Evolutionary conservation across 306 rosid species (phyloP).

Genomic region (Purshia tridentata): DNA sequence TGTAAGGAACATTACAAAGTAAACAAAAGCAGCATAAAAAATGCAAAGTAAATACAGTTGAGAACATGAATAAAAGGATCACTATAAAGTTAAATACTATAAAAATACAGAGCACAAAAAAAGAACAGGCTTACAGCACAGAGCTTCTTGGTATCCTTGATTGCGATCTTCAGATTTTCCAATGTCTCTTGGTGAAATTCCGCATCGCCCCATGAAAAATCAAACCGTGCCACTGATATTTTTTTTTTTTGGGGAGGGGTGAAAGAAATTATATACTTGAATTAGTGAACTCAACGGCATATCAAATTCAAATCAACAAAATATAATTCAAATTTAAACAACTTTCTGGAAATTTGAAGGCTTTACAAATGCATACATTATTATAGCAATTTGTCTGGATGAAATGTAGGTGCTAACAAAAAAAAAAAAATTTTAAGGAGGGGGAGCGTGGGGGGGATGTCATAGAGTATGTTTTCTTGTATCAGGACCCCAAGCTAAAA

Average conservation of each 20-base stretch:
- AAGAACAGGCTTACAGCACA: constrained; percentile 58
- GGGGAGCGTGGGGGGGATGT: too few species aligned
- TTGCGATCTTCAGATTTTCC: constrained; percentile 65
- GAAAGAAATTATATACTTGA: not conserved
- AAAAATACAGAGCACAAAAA: not conserved
- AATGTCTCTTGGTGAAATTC: constrained; percentile 81
- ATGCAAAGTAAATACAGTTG: not conserved
- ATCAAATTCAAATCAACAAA: not conserved
- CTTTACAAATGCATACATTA: not conserved
- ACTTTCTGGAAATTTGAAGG: not conserved
- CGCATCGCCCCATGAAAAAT: constrained; percentile 79
- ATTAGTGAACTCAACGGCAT: not conserved
- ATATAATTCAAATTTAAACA: not conserved
- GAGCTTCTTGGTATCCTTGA: constrained; percentile 61
- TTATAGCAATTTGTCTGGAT: not conserved
- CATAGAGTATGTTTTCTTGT: not conserved
- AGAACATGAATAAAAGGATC: not conserved
- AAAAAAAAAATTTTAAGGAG: too few species aligned
- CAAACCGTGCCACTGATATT: constrained; percentile 73
- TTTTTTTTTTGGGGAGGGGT: not conserved
- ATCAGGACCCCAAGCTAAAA: not conserved
- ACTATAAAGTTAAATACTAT: not conserved
- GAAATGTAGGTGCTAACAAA: not conserved
- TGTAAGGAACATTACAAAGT: not conserved
- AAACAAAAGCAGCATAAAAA: not conserved